These are phyloP conservation scores for Phytophthora sp. DNA, from an alignment of 352 stramenopile species.

Conservation along the genomic window DNA sequence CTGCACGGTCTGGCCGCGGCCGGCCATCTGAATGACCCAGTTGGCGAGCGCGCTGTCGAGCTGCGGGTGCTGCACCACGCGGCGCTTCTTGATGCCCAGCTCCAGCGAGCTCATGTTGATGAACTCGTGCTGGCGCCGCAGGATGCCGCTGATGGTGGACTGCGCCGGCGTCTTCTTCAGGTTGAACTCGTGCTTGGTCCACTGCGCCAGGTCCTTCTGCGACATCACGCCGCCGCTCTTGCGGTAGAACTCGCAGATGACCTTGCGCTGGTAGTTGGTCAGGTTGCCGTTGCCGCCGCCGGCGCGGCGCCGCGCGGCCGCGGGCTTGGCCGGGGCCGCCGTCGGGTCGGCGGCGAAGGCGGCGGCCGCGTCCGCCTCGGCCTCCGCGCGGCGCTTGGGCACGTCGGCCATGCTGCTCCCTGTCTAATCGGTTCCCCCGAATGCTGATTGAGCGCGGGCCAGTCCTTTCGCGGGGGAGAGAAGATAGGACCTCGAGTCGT, in stretches of 20 bases:
- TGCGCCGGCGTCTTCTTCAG: constrained; percentile 84
- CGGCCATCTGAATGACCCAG: constrained; percentile 87
- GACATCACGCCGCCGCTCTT: constrained; percentile 84
- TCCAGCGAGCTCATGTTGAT: constrained; percentile 86
- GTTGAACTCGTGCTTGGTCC: constrained; percentile 88
- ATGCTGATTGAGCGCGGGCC: neutral
- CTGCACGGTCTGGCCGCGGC: constrained; percentile 78
- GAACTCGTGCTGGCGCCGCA: constrained; percentile 84
- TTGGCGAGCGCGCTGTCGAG: constrained; percentile 84
- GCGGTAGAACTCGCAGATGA: constrained; percentile 87
- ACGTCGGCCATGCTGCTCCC: neutral
- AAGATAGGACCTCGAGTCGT: too few relatives aligned
- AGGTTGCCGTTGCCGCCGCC: constrained; percentile 73
- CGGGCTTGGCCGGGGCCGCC: neutral
- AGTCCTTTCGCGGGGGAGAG: constrained; percentile 1
- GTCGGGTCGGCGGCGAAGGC: neutral
- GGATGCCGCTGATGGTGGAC: constrained; percentile 85
- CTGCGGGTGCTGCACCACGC: constrained; percentile 80
- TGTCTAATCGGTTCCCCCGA: too few relatives aligned
- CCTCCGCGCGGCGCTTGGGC: neutral
- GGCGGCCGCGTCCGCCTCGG: neutral
- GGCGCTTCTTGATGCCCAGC: constrained; percentile 83
- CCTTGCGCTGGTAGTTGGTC: constrained; percentile 85
- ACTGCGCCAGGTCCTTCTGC: constrained; percentile 87
- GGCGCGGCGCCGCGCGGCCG: constrained; percentile 19